Percentiles rank a stretch among this genome's conserved stretches.
Conservation (phyloP, 148 eudicot species). For the Silene conica region DNA sequence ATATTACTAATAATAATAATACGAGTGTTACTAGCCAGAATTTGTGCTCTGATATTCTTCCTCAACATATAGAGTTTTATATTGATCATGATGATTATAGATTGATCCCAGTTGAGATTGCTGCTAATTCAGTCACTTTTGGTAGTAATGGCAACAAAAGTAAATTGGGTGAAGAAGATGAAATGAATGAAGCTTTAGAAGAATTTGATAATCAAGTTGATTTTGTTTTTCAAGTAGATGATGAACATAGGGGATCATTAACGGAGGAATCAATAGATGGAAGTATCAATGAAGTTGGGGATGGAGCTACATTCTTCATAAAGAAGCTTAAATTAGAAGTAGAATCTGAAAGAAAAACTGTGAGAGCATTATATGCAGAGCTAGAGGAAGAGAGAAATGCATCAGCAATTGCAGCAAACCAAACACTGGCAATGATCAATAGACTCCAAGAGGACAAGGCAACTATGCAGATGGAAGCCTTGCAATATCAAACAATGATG, state of each 20-base stretch:
- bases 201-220: constrained; percentile 21
- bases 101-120: constrained; percentile 61
- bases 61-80: constrained; percentile 81
- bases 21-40: constrained; percentile 19
- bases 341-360: constrained; percentile 53
- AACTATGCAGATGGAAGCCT: constrained; percentile 93
- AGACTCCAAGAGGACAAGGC: constrained; percentile 97
- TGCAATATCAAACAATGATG: constrained; percentile 95
- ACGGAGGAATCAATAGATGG: constrained; percentile 66
- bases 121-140: constrained; percentile 26
- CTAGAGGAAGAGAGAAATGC: constrained; percentile 94
- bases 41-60: constrained; percentile 29
- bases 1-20: background rate
- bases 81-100: constrained; percentile 63
- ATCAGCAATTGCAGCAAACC: constrained; percentile 76
- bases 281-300: constrained; percentile 47
- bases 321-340: constrained; percentile 57
- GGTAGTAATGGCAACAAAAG: constrained; percentile 8
- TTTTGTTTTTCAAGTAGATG: constrained; percentile 29
- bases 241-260: constrained; percentile 40
- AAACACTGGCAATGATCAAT: constrained; percentile 98
- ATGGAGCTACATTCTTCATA: constrained; percentile 31
- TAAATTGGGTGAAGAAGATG: background rate
- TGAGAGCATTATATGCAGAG: constrained; percentile 56
- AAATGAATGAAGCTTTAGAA: constrained; percentile 11